Evolutionary conservation across 257 asterid species (phyloP).

Genomic region (Marsdenia floribunda): DNA sequence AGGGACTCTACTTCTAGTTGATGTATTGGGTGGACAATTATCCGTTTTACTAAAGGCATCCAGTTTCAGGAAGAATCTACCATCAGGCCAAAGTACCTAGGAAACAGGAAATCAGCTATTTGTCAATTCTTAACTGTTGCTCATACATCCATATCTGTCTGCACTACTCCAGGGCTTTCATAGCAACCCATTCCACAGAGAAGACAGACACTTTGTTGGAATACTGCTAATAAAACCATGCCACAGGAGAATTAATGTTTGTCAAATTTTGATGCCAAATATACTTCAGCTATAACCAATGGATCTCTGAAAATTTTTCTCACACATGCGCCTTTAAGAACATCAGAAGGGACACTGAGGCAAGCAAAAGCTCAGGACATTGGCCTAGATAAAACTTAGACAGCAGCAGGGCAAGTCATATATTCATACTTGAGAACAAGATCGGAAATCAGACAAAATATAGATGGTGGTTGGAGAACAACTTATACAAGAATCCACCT

Average conservation of each 20-base stretch:
- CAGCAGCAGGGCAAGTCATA: too few relatives aligned
- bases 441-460: too few relatives aligned
- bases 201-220: not conserved
- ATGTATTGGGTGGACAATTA: constrained; percentile 32
- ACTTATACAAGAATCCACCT: too few relatives aligned
- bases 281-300: too few relatives aligned
- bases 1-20: constrained; percentile 41
- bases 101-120: not conserved
- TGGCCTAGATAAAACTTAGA: too few relatives aligned
- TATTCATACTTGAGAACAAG: too few relatives aligned
- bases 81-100: constrained; percentile 95
- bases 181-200: not conserved
- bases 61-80: constrained; percentile 65
- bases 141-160: not conserved
- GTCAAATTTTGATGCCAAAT: not conserved
- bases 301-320: too few relatives aligned
- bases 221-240: not conserved
- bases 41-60: constrained; percentile 34
- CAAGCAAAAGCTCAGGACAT: too few relatives aligned
- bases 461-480: too few relatives aligned
- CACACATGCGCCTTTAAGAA: too few relatives aligned
- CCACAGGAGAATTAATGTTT: not conserved
- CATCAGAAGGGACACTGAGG: too few relatives aligned
- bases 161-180: not conserved
- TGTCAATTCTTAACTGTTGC: not conserved